Evolutionary conservation across 768 basidiomycete species (phyloP).

Genomic region (Cystoderma amianthinum): DNA sequence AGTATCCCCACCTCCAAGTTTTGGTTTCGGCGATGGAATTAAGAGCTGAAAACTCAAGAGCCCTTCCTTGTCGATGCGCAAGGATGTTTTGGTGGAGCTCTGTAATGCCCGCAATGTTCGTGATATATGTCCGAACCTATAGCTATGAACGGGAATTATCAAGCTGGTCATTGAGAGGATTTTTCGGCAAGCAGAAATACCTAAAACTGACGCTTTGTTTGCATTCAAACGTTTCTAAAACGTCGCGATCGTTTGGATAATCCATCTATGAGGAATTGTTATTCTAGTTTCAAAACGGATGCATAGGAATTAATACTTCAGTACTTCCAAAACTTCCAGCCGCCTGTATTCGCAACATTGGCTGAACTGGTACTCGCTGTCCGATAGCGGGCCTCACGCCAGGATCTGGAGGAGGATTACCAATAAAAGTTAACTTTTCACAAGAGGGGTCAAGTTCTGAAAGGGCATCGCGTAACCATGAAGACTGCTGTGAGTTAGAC

Average conservation of each 20-base stretch:
- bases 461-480: constrained; percentile 90
- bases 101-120: constrained; percentile 71
- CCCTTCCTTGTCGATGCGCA: constrained; percentile 80
- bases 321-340: constrained; percentile 80
- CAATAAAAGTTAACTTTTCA: constrained; percentile 78
- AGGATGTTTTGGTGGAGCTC: constrained; percentile 79
- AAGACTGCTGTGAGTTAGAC: constrained; percentile 42
- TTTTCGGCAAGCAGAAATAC: no score
- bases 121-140: constrained; percentile 73
- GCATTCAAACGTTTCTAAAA: constrained; percentile 89
- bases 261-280: constrained; percentile 60
- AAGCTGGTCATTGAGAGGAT: neutral
- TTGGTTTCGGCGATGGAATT: constrained; percentile 54
- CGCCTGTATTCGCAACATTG: constrained; percentile 76
- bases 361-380: constrained; percentile 30
- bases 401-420: constrained; percentile 48
- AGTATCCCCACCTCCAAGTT: constrained; percentile 26
- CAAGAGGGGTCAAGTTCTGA: constrained; percentile 88
- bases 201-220: constrained; percentile 57
- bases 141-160: constrained; percentile 61
- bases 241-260: constrained; percentile 88
- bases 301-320: constrained; percentile 47
- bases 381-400: constrained; percentile 8
- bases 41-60: constrained; percentile 86
- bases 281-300: neutral